These are phyloP conservation scores for Fusarium transvaalense DNA, from an alignment of 2,329 filamentous ascomycete genomes.

Conservation along the genomic window DNA sequence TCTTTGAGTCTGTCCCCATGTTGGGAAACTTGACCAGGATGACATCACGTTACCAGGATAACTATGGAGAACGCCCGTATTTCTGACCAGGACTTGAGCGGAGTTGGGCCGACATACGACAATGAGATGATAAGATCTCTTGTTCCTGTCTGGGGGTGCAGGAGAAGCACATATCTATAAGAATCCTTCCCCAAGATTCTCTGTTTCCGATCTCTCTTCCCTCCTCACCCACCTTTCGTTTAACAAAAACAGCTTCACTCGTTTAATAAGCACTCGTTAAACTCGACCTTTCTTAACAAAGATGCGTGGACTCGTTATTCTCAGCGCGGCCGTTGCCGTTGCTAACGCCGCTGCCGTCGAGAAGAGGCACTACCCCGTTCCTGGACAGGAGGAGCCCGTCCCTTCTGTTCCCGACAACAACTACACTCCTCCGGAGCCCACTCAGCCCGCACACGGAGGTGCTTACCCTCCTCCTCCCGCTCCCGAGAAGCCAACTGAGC, in stretches of 20 bases:
- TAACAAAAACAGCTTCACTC: slow-evolving; percentile 29
- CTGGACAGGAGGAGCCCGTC: slow-evolving; percentile 10
- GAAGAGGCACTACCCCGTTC: slow-evolving; percentile 26
- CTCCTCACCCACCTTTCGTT: slow-evolving; percentile 39
- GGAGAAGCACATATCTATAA: slow-evolving; percentile 25
- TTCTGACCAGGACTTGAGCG: not conserved
- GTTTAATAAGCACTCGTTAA: slow-evolving; percentile 31
- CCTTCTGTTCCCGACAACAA: slow-evolving; percentile 8
- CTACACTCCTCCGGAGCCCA: slow-evolving; percentile 16
- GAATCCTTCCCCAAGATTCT: slow-evolving; percentile 18
- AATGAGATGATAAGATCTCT: slow-evolving; percentile 18
- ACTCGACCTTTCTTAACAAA: slow-evolving; percentile 5
- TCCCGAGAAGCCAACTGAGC: too few species aligned
- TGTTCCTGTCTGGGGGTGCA: slow-evolving; percentile 10
- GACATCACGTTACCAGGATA: slow-evolving; percentile 35
- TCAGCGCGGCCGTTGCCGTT: slow-evolving; percentile 40
- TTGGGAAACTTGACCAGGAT: slow-evolving; percentile 16
- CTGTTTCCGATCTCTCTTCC: not conserved
- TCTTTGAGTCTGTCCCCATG: not conserved
- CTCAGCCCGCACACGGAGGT: slow-evolving; percentile 22
- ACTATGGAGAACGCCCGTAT: slow-evolving; percentile 42
- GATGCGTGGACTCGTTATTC: slow-evolving; percentile 37
- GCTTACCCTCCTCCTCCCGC: slow-evolving; percentile 1
- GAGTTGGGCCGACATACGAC: slow-evolving; percentile 29
- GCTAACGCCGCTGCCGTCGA: slow-evolving; percentile 39